A percentile compares a stretch with the other conserved stretches of the same genome.
Conservation (phyloP, 306 rosid genomes). For the Vigna radiata region DNA sequence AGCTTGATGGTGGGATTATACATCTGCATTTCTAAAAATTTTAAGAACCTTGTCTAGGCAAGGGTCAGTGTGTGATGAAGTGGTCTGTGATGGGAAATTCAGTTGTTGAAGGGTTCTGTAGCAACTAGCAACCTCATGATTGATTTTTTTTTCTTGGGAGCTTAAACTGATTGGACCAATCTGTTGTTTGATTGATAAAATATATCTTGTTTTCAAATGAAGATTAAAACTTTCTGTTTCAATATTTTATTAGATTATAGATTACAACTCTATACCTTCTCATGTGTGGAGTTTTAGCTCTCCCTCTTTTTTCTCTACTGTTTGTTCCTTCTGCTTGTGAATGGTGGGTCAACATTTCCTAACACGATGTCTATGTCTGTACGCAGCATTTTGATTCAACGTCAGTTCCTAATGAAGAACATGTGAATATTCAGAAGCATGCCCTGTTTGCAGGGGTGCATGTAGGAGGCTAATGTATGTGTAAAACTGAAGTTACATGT, state of each 20-base stretch:
- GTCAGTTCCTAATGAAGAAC: conserved; percentile 2
- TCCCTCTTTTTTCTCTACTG: not conserved
- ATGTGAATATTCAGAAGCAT: conserved; percentile 31
- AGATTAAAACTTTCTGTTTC: conserved; percentile 8
- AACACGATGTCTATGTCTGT: conserved; percentile 33
- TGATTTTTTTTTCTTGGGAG: not conserved
- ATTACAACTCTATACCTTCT: not conserved
- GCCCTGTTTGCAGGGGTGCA: conserved; percentile 31
- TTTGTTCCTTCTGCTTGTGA: conserved; percentile 5
- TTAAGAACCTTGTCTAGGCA: conserved; percentile 1
- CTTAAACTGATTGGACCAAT: conserved; percentile 12
- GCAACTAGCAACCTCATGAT: not conserved
- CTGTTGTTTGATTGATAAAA: conserved; percentile 3
- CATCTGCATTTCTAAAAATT: not conserved
- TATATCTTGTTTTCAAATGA: not conserved
- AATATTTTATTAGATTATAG: not conserved
- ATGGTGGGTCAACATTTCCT: not conserved
- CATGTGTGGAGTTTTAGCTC: not conserved
- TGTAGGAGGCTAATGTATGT: conserved; percentile 18
- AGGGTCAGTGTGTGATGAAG: conserved; percentile 7
- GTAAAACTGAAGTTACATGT: conserved; percentile 12
- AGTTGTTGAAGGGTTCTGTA: not conserved
- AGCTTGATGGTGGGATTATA: not conserved
- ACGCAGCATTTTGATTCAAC: conserved; percentile 38
- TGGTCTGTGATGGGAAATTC: not conserved